Conservation (phyloP, 345 rosid genomes). For the Citrus glauca region DNA sequence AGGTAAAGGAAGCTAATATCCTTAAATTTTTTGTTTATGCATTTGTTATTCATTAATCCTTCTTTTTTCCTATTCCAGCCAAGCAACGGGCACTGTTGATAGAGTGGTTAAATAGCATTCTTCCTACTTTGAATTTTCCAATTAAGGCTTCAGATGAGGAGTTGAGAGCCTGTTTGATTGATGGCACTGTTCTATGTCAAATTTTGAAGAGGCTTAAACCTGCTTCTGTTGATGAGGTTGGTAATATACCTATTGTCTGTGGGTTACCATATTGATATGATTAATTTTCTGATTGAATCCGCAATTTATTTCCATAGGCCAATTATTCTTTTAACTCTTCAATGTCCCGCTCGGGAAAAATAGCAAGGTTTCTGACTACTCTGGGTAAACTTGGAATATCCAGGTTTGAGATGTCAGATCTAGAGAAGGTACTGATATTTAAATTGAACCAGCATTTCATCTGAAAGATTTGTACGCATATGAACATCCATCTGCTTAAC, state of each 20-base stretch:
- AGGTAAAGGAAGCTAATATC: slow-evolving; percentile 19
- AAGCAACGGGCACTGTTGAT: slow-evolving; percentile 31
- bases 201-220: slow-evolving; percentile 45
- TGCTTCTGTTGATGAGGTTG: slow-evolving; percentile 44
- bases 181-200: slow-evolving; percentile 37
- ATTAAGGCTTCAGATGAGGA: slow-evolving; percentile 47
- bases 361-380: slow-evolving; percentile 49
- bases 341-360: slow-evolving; percentile 37
- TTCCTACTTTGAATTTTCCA: slow-evolving; percentile 37
- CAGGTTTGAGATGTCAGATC: slow-evolving; percentile 56
- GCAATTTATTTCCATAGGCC: slow-evolving; percentile 38
- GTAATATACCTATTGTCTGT: not conserved
- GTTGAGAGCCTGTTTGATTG: slow-evolving; percentile 40
- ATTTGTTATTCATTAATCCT: not conserved
- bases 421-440: slow-evolving; percentile 64
- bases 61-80: slow-evolving; percentile 22
- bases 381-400: slow-evolving; percentile 71
- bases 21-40: not conserved
- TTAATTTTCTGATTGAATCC: slow-evolving; percentile 8
- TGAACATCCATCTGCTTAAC: not conserved
- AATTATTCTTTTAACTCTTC: slow-evolving; percentile 31
- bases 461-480: not conserved
- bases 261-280: slow-evolving; percentile 1
- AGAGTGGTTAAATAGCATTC: slow-evolving; percentile 47
- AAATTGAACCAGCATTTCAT: not conserved